A percentile compares a stretch with the other conserved stretches of the same genome.
phyloP scores from a whole-genome alignment of 2,329 filamentous ascomycete species.

The Colletotrichum sp. region DNA sequence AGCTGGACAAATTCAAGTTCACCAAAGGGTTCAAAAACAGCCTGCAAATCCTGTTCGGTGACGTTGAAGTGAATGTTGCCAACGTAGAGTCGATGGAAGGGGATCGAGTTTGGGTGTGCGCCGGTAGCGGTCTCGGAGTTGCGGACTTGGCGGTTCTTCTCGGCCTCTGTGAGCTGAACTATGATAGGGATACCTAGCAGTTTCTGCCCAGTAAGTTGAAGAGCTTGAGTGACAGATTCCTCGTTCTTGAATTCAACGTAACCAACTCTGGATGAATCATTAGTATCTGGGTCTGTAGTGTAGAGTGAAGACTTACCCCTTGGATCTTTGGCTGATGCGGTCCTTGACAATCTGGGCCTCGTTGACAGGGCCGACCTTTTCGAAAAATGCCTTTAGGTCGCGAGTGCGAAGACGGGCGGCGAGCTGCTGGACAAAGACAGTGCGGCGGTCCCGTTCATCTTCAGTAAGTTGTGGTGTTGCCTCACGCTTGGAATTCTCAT shows the following conservation, averaged over 20 bases:
- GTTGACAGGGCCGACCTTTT: conserved; percentile 91
- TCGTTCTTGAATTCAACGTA: conserved; percentile 99
- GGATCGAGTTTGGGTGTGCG: conserved; percentile 79
- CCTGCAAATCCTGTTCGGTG: conserved; percentile 92
- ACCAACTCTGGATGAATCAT: conserved; percentile 75
- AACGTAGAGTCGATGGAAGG: conserved; percentile 97
- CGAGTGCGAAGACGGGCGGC: conserved; percentile 91
- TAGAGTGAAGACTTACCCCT: conserved; percentile 74
- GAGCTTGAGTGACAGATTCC: conserved; percentile 89
- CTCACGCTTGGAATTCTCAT: conserved; percentile 47
- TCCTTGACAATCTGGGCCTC: conserved; percentile 99
- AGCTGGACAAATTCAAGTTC: conserved; percentile 97
- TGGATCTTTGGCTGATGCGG: conserved; percentile 92
- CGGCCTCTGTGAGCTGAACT: conserved; percentile 96
- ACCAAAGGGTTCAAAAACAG: conserved; percentile 97
- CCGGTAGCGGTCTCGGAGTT: conserved; percentile 70
- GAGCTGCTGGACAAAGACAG: conserved; percentile 98
- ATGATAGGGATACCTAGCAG: conserved; percentile 99
- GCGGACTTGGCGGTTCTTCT: conserved; percentile 97
- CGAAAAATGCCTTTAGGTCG: conserved; percentile 93
- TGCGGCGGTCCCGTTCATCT: conserved; percentile 95
- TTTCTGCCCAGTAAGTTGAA: conserved; percentile 98
- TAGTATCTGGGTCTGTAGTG: conserved; percentile 32
- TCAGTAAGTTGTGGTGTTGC: conserved; percentile 80
- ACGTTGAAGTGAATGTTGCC: conserved; percentile 99